Evolutionary conservation across 495 filamentous ascomycete genomes (phyloP).

Genomic region (Penicillium nucicola): DNA sequence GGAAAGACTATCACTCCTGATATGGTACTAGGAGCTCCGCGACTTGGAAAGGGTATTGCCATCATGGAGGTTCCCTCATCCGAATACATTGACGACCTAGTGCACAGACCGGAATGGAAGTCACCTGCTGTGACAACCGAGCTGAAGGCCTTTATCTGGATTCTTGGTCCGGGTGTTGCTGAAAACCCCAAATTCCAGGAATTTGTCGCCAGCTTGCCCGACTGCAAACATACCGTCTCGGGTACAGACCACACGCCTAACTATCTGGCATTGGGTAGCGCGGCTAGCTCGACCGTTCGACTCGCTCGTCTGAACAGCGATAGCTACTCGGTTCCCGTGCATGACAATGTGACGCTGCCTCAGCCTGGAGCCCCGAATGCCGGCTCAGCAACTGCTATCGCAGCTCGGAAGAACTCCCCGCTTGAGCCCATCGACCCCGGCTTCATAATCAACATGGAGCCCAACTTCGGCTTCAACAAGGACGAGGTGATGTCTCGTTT

Average conservation of each 20-base stretch:
- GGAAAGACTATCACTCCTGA: slow-evolving; percentile 60
- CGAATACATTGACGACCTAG: slow-evolving; percentile 63
- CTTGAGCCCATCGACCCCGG: slow-evolving; percentile 45
- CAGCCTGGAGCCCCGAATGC: slow-evolving; percentile 20
- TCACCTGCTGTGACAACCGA: slow-evolving; percentile 60
- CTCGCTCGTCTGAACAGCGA: slow-evolving; percentile 66
- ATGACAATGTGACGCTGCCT: slow-evolving; percentile 49
- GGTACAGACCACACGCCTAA: slow-evolving; percentile 71
- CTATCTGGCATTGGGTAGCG: slow-evolving; percentile 61
- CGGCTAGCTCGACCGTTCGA: slow-evolving; percentile 58
- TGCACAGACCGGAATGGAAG: slow-evolving; percentile 72
- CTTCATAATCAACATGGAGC: slow-evolving; percentile 61
- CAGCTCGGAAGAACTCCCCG: slow-evolving; percentile 11
- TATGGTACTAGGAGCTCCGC: slow-evolving; percentile 59
- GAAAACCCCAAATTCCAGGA: slow-evolving; percentile 55
- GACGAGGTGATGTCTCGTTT: slow-evolving; percentile 49
- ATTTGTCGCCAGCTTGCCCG: slow-evolving; percentile 62
- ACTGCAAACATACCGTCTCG: slow-evolving; percentile 72
- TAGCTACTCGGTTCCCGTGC: slow-evolving; percentile 62
- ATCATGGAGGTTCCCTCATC: slow-evolving; percentile 72
- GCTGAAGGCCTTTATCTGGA: slow-evolving; percentile 74
- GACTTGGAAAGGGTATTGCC: slow-evolving; percentile 63
- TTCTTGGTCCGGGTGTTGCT: slow-evolving; percentile 65
- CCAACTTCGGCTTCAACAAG: slow-evolving; percentile 53
- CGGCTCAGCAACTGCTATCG: slow-evolving; percentile 8